Percentiles rank a stretch among this genome's conserved stretches.
phyloP scores from a whole-genome alignment of 208 protist genomes.

The Leishmania gerbilli region DNA sequence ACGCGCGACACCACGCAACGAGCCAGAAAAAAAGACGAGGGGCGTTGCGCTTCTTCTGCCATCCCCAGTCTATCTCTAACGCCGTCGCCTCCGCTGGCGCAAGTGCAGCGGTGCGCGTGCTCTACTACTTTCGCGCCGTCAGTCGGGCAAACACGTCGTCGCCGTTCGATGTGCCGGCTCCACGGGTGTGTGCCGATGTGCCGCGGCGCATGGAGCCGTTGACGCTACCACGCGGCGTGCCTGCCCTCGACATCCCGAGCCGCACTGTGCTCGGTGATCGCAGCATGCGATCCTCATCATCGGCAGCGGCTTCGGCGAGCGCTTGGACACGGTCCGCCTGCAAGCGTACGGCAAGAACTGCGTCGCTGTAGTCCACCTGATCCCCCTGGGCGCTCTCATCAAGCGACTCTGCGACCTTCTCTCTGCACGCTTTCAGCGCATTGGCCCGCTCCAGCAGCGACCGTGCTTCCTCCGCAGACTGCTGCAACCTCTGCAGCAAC shows the following conservation, averaged over 20 bases:
- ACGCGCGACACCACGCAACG: background rate
- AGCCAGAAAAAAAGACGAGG: background rate
- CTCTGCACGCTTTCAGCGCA: background rate
- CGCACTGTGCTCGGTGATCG: constrained; percentile 9
- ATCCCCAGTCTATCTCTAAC: background rate
- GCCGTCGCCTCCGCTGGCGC: background rate
- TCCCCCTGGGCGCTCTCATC: constrained; percentile 12
- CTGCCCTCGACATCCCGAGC: constrained; percentile 10
- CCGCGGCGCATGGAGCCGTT: constrained; percentile 7
- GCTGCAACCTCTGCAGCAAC: constrained; percentile 5
- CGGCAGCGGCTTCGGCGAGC: constrained; percentile 6
- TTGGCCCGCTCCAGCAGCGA: constrained; percentile 14
- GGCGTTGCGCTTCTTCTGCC: background rate
- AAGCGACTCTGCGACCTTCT: background rate
- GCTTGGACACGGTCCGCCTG: constrained; percentile 16
- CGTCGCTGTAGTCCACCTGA: constrained; percentile 15
- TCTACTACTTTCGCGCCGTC: constrained; percentile 3
- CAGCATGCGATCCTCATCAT: constrained; percentile 24
- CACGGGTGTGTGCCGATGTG: background rate
- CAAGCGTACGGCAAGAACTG: constrained; percentile 13
- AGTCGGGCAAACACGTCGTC: constrained; percentile 19
- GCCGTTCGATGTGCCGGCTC: constrained; percentile 6
- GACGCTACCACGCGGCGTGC: constrained; percentile 26
- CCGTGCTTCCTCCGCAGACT: constrained; percentile 8
- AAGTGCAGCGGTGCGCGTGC: background rate